Percentiles rank a stretch among this genome's conserved stretches.
Conservation (phyloP, 108 stramenopile species). For the Chaetoceros muelleri region DNA sequence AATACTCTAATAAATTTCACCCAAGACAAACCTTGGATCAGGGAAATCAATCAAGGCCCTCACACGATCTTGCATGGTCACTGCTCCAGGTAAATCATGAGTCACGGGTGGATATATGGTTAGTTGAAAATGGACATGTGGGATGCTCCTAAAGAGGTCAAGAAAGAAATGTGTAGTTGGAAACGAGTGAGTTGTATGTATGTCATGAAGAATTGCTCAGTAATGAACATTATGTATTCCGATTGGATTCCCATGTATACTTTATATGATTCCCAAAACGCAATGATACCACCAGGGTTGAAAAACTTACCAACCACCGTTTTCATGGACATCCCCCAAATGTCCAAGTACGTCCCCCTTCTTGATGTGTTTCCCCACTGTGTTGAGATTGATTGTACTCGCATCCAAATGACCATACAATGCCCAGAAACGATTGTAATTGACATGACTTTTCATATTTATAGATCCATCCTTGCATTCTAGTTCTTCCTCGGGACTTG, state of each 20-base stretch:
- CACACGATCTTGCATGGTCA: constrained; percentile 34
- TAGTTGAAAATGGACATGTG: constrained; percentile 69
- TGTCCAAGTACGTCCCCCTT: constrained; percentile 20
- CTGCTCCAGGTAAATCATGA: constrained; percentile 76
- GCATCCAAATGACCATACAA: constrained; percentile 72
- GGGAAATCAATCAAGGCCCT: constrained; percentile 44
- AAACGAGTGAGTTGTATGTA: too few relatives aligned
- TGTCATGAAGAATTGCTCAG: too few relatives aligned
- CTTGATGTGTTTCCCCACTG: constrained; percentile 13
- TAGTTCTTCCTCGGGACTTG: too few relatives aligned
- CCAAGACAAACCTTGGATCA: constrained; percentile 61
- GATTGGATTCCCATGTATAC: too few relatives aligned
- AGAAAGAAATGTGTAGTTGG: neutral
- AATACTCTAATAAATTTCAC: constrained; percentile 41
- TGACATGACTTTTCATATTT: too few relatives aligned
- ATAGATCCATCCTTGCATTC: too few relatives aligned
- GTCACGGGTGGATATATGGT: constrained; percentile 32
- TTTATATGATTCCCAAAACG: too few relatives aligned
- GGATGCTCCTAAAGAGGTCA: constrained; percentile 1
- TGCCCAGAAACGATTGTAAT: constrained; percentile 31
- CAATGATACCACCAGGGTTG: too few relatives aligned
- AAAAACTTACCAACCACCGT: constrained; percentile 59
- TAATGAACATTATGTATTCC: too few relatives aligned
- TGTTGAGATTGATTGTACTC: constrained; percentile 8
- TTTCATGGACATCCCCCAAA: constrained; percentile 63